Evolutionary conservation across 1,284 basidiomycete genomes (phyloP), one percentile per base, ranked within the genome.

Genomic region (Somion occarium): DNA sequence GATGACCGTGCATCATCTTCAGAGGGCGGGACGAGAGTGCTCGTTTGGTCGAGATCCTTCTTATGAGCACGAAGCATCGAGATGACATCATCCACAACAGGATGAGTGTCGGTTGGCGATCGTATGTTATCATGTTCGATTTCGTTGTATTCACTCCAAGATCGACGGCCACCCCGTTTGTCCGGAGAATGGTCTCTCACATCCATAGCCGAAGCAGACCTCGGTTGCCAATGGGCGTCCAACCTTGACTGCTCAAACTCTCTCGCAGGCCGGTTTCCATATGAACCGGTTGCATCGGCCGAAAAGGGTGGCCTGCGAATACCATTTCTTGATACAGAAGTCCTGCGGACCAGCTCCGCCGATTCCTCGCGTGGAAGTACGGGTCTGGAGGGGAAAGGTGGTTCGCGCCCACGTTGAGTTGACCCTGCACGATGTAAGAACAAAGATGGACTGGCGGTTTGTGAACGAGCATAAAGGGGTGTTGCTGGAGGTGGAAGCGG

Each of bases 351-450:
- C 44, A 64, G 56, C 38, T 56, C 50, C 5, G 57, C 50, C n/a
- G 60, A 58, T 43, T 65, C 61, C 19, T 58, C 56, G 19, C 54
- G 60, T 19, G 63, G 59, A 9, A 64, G 54, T 25, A 68, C 53
- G 3, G 76, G 74, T n/a, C 64, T 64, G 15, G 70, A 54, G 18
- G 79, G 78, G 69, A 81, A 81, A 1, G 80, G 78, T 5, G 70
- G 59, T 55, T 77, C 72, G 26, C 73, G 70, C 2, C 79, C 80
- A 11, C 79, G 69, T 53, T 73, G 70, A 22, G 70, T 67, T 19
- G 54, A 49, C 15, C 67, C 62, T 7, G 56, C 60, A 22, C 64
- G 59, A 47, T 64, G 67, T 24, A 64, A 49, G 53, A 62, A 61
- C 18, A 61, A 50, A 22, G 60, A 46, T 15, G 53, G 49, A 18